Percentiles rank a stretch among this genome's conserved stretches.
These are phyloP conservation scores for Cercospora citrullina DNA, from an alignment of 2,329 filamentous ascomycete genomes.

Conservation along the genomic window DNA sequence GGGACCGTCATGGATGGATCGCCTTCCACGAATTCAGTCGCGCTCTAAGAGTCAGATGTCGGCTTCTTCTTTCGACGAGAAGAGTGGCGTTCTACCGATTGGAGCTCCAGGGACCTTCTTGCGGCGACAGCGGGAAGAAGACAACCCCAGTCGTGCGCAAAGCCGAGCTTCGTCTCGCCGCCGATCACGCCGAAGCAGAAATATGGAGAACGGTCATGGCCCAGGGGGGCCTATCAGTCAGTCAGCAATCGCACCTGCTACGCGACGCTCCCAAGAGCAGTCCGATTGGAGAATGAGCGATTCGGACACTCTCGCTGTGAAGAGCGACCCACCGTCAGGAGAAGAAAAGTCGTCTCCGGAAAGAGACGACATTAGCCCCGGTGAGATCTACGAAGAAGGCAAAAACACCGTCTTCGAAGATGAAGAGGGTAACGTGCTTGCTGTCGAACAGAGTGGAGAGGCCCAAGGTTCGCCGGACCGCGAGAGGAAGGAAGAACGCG, in stretches of 20 bases:
- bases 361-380: constrained; percentile 32
- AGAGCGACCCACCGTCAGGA: constrained; percentile 32
- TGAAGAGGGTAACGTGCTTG: constrained; percentile 80
- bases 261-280: constrained; percentile 36
- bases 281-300: constrained; percentile 43
- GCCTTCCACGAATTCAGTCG: constrained; percentile 79
- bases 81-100: constrained; percentile 62
- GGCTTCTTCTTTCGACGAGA: constrained; percentile 58
- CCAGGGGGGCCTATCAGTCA: constrained; percentile 85
- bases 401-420: constrained; percentile 79
- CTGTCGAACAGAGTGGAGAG: constrained; percentile 55
- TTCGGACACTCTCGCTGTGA: constrained; percentile 47
- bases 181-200: constrained; percentile 62
- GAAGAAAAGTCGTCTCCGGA: constrained; percentile 24
- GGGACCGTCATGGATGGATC: constrained; percentile 91
- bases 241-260: constrained; percentile 78
- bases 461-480: constrained; percentile 56
- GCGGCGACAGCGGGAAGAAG: constrained; percentile 75
- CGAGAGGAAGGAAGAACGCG: constrained; percentile 58
- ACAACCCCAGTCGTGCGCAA: constrained; percentile 60
- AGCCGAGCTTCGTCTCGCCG: constrained; percentile 67
- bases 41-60: constrained; percentile 80
- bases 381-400: constrained; percentile 81
- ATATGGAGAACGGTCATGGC: constrained; percentile 66
- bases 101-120: constrained; percentile 75